Conservation (phyloP, 2,329 filamentous ascomycete genomes). For the Daldinia eschscholtzii region DNA sequence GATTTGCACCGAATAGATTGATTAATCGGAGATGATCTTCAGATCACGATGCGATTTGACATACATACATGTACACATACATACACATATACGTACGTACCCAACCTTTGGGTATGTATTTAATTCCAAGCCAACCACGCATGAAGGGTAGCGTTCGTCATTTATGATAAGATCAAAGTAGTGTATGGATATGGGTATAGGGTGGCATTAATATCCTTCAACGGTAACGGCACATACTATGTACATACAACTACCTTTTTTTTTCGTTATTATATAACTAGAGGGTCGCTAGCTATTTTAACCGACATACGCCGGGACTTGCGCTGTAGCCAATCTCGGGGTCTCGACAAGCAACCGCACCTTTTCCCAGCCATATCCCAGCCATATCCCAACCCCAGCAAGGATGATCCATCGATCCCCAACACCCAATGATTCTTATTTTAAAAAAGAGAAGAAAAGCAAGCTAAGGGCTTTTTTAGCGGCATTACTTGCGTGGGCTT, state of each 20-base stretch:
- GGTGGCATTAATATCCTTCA: not conserved
- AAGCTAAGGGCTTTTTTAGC: constrained; percentile 9
- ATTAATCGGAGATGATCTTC: constrained; percentile 30
- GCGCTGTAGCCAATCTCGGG: constrained; percentile 17
- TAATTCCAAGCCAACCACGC: not conserved
- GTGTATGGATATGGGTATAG: too few relatives aligned
- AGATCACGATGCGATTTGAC: constrained; percentile 15
- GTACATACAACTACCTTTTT: too few relatives aligned
- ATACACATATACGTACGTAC: not conserved
- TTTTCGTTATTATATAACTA: too few relatives aligned
- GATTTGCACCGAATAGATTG: constrained; percentile 25
- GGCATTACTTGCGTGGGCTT: constrained; percentile 30
- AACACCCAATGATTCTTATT: not conserved
- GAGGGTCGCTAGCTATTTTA: constrained; percentile 13
- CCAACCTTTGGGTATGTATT: not conserved
- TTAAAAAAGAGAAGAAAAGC: too few relatives aligned
- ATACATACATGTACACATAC: too few relatives aligned
- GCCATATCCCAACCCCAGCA: constrained; percentile 3
- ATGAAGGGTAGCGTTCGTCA: constrained; percentile 14
- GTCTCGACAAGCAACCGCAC: constrained; percentile 3
- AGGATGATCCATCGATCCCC: not conserved
- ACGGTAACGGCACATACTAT: not conserved
- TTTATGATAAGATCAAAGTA: constrained; percentile 27
- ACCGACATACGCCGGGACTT: constrained; percentile 16
- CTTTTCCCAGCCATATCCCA: not conserved